phyloP scores from a whole-genome alignment of 495 filamentous ascomycete species.

The Echria macrotheca region DNA sequence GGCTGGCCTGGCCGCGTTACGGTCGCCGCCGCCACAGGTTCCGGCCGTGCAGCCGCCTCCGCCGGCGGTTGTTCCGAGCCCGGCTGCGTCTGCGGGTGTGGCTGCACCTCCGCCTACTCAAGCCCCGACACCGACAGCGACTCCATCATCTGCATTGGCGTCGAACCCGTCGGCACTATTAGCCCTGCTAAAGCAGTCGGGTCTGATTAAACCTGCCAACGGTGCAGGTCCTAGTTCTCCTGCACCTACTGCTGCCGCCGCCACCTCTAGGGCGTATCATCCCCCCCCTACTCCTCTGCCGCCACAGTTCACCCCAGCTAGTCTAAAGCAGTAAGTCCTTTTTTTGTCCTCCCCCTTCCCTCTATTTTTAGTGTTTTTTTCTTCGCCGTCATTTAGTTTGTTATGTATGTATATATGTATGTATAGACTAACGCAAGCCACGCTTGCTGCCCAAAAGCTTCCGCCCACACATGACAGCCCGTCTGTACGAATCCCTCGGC shows the following conservation, averaged over 20 bases:
- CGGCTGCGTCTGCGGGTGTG: constrained; percentile 6
- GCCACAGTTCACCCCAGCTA: constrained; percentile 15
- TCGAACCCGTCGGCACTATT: constrained; percentile 41
- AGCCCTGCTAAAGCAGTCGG: constrained; percentile 44
- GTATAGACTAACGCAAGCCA: no score
- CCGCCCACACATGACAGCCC: constrained; percentile 64
- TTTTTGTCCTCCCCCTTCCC: no score
- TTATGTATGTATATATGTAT: no score
- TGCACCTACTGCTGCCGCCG: neutral
- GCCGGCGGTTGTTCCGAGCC: neutral
- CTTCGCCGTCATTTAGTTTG: no score
- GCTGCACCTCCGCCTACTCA: constrained; percentile 15
- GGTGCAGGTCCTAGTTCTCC: constrained; percentile 28
- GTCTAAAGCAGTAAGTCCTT: constrained; percentile 31
- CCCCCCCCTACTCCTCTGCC: constrained; percentile 15
- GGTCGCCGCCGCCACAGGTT: constrained; percentile 31
- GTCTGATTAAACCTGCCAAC: constrained; percentile 34
- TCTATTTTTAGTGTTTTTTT: no score
- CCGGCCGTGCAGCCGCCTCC: constrained; percentile 5
- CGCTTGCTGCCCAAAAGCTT: no score
- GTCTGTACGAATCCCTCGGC: constrained; percentile 71
- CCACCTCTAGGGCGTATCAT: neutral
- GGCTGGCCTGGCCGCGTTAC: constrained; percentile 32
- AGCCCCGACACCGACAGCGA: no score
- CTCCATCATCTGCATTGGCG: constrained; percentile 11